These are phyloP conservation scores for Porogramme epimiltina DNA, from an alignment of 1,284 basidiomycete genomes.

Conservation along the genomic window DNA sequence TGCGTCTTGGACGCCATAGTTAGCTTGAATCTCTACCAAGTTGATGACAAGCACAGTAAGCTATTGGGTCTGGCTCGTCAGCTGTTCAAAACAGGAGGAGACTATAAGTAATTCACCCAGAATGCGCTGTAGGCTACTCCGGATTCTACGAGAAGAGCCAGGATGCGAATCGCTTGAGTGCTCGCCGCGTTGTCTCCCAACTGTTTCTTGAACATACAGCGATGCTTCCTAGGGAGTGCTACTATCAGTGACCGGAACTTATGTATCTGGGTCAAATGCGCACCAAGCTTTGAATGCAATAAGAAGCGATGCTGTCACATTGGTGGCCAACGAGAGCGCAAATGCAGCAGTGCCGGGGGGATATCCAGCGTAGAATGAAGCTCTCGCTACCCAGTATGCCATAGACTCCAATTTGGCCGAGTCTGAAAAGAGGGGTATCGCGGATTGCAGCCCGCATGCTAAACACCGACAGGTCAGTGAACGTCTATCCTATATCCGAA, in stretches of 20 bases:
- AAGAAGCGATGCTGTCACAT: background rate
- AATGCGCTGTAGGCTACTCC: background rate
- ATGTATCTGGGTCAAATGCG: background rate
- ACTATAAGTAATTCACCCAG: slow-evolving; percentile 1
- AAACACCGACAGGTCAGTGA: no score
- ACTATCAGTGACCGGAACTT: background rate
- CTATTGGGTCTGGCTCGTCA: no score
- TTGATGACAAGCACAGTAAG: no score
- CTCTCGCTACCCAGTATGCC: background rate
- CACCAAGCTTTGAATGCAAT: slow-evolving; percentile 2
- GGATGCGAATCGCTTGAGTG: background rate
- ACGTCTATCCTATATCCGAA: no score
- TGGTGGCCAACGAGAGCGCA: background rate
- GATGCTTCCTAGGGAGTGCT: background rate
- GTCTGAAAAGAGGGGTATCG: no score
- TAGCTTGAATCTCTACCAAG: no score
- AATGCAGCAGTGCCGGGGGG: background rate
- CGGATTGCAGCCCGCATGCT: no score
- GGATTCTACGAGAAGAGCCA: background rate
- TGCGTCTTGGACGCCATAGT: no score
- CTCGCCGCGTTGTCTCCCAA: background rate
- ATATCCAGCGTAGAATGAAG: background rate
- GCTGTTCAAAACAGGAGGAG: no score
- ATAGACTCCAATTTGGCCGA: background rate
- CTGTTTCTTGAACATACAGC: background rate